Base-by-base conservation (phyloP, 2,329 filamentous ascomycete genomes). In the Phyllosticta citribraziliensis region DNA sequence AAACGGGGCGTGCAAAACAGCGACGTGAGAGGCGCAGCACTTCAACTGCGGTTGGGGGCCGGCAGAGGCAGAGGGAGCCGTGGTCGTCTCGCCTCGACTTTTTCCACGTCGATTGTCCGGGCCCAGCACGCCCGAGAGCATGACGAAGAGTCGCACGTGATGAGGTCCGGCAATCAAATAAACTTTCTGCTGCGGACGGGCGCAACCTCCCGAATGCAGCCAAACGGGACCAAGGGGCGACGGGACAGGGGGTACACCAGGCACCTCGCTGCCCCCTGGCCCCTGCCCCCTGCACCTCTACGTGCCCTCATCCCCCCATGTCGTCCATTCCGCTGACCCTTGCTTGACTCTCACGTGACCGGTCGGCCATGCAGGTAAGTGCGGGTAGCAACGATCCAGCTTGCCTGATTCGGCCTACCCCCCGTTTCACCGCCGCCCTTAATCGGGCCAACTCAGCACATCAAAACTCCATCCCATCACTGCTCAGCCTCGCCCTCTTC, bases 351-450 rank as follows among this genome's bases (percentile, higher is more conserved):
- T 67, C 61, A 58, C 62, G 63, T 67, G 65, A 61, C 58, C 51
- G 19, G 9, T 17, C 22, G 20, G 50, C 40, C 55, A 66, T 66
- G 65, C 64, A 60, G 62, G 54, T 59, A 20, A 20, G 50, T 52
- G 50, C 50, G 50, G n/a, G 19, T 52, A 52, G 50, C 50, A 24
- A 52, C 35, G 58, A 55, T 60, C 55, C 58, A 60, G 58, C 58
- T 60, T 52, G 52, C 58, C 55, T 55, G 58, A 60, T 60, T 60
- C 58, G 58, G 64, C 58, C 56, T 61, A 50, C 59, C 55, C 60
- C 57, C 56, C 57, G 57, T 54, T 56, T 55, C 64, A 65, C 66
- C 64, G 64, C 64, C 67, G 55, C 56, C 51, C 30, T 64, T 64
- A 63, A 27, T 58, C 63, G 60, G 10, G 52, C 30, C 64, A 63